A percentile compares a stretch with the other conserved stretches of the same genome.
Evolutionary conservation across 495 filamentous ascomycete species (phyloP).

Genomic region (Lentithecium fluviatile): DNA sequence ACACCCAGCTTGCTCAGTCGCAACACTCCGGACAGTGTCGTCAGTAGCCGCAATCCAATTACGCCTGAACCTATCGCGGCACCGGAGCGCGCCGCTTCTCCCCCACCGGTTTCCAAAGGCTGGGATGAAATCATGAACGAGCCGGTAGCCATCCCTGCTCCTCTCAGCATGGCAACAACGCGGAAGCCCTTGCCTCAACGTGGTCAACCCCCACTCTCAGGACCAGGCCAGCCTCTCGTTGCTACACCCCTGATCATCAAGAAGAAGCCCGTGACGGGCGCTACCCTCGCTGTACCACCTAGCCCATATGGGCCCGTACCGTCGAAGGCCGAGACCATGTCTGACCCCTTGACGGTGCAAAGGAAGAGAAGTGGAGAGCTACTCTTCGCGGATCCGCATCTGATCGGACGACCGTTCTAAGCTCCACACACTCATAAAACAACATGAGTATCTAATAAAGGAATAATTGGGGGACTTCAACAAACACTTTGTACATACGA

Average conservation of each 20-base stretch:
- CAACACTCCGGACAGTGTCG: neutral
- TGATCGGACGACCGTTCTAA: slow-evolving; percentile 10
- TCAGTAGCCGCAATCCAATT: neutral
- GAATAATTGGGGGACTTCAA: neutral
- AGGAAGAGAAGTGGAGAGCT: slow-evolving; percentile 12
- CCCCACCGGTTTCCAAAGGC: slow-evolving; percentile 20
- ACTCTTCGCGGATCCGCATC: slow-evolving; percentile 13
- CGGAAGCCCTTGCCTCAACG: slow-evolving; percentile 5
- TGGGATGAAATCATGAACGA: slow-evolving; percentile 29
- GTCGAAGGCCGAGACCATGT: neutral
- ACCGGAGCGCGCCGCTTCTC: neutral
- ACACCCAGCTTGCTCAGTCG: neutral
- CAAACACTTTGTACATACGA: slow-evolving; percentile 3
- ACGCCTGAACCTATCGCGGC: neutral
- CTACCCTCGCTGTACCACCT: neutral
- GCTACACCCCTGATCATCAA: too few species aligned
- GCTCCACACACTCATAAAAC: neutral
- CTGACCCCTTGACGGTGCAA: neutral
- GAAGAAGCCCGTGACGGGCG: neutral
- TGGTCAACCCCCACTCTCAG: neutral
- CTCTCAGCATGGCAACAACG: neutral
- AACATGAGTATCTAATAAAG: slow-evolving; percentile 1
- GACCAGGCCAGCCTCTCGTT: neutral
- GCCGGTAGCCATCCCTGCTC: neutral
- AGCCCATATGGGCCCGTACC: neutral